Percentiles rank a stretch among this genome's conserved stretches.
Evolutionary conservation across 805 yeast species (phyloP).

Genomic region (Lipomyces yamanashiensis): DNA sequence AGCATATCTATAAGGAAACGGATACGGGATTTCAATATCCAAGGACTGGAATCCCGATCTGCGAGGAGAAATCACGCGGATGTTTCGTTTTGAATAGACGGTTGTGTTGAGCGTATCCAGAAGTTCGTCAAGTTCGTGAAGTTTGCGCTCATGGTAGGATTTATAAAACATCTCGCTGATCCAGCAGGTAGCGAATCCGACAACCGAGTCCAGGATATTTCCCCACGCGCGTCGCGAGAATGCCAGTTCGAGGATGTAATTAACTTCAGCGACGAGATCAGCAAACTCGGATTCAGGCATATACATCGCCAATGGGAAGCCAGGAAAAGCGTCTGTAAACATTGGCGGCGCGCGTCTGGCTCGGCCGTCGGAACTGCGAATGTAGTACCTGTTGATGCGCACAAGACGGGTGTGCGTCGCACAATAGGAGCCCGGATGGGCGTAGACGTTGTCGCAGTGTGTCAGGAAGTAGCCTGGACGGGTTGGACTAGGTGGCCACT

Average conservation of each 20-base stretch:
- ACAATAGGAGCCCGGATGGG: not conserved
- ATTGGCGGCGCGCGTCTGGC: slow-evolving; percentile 2
- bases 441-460: slow-evolving; percentile 10
- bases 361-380: not conserved
- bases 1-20: slow-evolving; percentile 3
- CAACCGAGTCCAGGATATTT: slow-evolving; percentile 9
- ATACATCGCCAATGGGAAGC: slow-evolving; percentile 18
- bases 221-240: slow-evolving; percentile 9
- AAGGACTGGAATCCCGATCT: slow-evolving; percentile 13
- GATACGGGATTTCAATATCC: slow-evolving; percentile 18
- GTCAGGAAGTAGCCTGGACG: slow-evolving; percentile 17
- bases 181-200: slow-evolving; percentile 10
- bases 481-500: slow-evolving; percentile 16
- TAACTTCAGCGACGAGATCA: slow-evolving; percentile 15
- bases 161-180: slow-evolving; percentile 6
- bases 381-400: slow-evolving; percentile 17
- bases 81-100: slow-evolving; percentile 7
- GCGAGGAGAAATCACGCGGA: slow-evolving; percentile 11
- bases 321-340: slow-evolving; percentile 7
- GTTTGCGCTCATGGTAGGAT: slow-evolving; percentile 4
- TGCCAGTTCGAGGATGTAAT: slow-evolving; percentile 9
- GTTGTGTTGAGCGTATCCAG: slow-evolving; percentile 7
- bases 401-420: slow-evolving; percentile 13
- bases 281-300: slow-evolving; percentile 13
- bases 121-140: slow-evolving; percentile 9